phyloP scores from a whole-genome alignment of 2,329 filamentous ascomycete species.

The Coniochaeta hoffmannii region DNA sequence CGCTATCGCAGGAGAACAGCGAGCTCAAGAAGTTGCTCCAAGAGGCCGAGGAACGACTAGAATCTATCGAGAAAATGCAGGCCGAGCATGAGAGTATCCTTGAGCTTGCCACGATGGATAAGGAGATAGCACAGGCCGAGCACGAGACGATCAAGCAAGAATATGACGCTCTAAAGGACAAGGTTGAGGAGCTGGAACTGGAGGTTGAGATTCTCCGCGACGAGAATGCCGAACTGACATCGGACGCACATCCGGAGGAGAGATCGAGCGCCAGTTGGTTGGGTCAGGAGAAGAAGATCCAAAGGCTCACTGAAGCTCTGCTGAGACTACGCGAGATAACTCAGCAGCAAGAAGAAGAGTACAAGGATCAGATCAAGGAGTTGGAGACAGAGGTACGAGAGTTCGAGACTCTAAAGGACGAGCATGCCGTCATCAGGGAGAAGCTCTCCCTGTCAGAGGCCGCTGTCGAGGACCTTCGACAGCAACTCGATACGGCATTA shows the following conservation, averaged over 20 bases:
- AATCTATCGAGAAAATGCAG: constrained; percentile 64
- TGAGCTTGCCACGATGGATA: constrained; percentile 82
- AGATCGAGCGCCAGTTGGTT: constrained; percentile 80
- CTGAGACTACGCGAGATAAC: constrained; percentile 79
- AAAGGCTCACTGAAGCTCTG: constrained; percentile 78
- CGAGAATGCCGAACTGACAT: constrained; percentile 76
- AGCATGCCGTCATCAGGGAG: constrained; percentile 63
- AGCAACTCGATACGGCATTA: constrained; percentile 83
- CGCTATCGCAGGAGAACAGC: constrained; percentile 70
- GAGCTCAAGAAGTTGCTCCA: constrained; percentile 73
- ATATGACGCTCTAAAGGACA: constrained; percentile 66
- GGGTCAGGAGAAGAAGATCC: constrained; percentile 85
- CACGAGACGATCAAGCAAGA: constrained; percentile 77
- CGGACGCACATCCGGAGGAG: constrained; percentile 84
- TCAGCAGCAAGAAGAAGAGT: constrained; percentile 74
- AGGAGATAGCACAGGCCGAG: constrained; percentile 93
- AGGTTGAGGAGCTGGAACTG: constrained; percentile 75
- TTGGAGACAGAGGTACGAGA: constrained; percentile 69
- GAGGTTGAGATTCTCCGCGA: constrained; percentile 82
- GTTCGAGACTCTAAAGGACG: constrained; percentile 56
- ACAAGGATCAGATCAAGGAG: constrained; percentile 65
- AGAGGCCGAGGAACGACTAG: constrained; percentile 63
- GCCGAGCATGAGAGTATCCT: constrained; percentile 79
- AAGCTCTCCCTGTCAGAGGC: constrained; percentile 66
- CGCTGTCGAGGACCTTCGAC: constrained; percentile 75